Evolutionary conservation across 208 protist species (phyloP).

Genomic region (Strigomonas culicis): DNA sequence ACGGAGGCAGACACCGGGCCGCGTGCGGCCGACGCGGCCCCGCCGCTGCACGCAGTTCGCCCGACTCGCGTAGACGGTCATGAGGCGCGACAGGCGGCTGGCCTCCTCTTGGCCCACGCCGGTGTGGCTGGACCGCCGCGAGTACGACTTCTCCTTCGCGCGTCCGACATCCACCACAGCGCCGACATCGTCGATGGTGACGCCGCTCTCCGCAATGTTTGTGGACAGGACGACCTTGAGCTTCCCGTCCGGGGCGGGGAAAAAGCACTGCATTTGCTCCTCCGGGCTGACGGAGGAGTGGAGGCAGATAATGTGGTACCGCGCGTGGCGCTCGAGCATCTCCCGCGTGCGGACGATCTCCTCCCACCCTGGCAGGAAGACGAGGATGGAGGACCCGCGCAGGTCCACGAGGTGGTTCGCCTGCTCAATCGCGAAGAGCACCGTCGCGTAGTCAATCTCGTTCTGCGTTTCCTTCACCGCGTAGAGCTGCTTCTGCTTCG

Average conservation of each 20-base stretch:
- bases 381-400: constrained; percentile 65
- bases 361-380: constrained; percentile 93
- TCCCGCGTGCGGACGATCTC: constrained; percentile 81
- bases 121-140: constrained; percentile 38
- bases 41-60: constrained; percentile 93
- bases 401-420: constrained; percentile 72
- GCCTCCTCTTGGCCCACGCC: constrained; percentile 26
- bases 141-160: constrained; percentile 95
- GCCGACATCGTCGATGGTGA: constrained; percentile 99
- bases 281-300: constrained; percentile 94
- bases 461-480: constrained; percentile 53
- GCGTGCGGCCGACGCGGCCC: constrained; percentile 93
- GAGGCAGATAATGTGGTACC: constrained; percentile 75
- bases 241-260: constrained; percentile 86
- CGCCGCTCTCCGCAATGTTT: constrained; percentile 99
- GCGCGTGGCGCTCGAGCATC: constrained; percentile 65
- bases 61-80: constrained; percentile 80
- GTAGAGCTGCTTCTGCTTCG: constrained; percentile 28
- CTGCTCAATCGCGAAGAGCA: constrained; percentile 85
- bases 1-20: constrained; percentile 91
- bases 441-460: constrained; percentile 82
- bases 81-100: constrained; percentile 54
- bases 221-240: constrained; percentile 98
- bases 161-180: constrained; percentile 97
- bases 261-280: constrained; percentile 97